Conservation (phyloP, 257 asterid species). For the Gentiana dahurica region DNA sequence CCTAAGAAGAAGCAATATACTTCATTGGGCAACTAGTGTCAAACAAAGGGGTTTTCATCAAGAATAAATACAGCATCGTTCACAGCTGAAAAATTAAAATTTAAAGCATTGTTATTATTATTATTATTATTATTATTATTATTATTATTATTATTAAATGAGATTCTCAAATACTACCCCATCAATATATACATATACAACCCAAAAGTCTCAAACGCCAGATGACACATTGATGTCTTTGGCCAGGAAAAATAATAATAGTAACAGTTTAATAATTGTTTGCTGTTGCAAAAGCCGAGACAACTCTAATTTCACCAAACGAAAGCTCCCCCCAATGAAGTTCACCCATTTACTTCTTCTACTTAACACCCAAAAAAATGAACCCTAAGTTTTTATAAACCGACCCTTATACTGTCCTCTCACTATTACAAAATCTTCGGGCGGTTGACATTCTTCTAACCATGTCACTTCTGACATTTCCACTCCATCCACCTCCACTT, state of each 20-base stretch:
- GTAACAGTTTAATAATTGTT: constrained; percentile 10
- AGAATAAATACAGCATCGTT: no score
- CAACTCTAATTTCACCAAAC: constrained; percentile 23
- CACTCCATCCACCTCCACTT: constrained; percentile 68
- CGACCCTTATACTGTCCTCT: constrained; percentile 96
- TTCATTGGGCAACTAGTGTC: no score
- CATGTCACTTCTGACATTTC: constrained; percentile 56
- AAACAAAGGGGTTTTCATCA: no score
- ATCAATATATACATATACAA: constrained; percentile 23
- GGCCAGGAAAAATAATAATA: constrained; percentile 11
- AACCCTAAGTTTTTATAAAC: constrained; percentile 41
- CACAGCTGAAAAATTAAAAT: no score
- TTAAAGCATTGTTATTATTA: no score
- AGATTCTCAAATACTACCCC: neutral
- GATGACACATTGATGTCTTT: constrained; percentile 1
- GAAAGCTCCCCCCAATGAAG: constrained; percentile 23
- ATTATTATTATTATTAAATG: no score
- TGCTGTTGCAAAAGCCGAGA: constrained; percentile 17
- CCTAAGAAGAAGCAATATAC: no score
- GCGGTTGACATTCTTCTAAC: constrained; percentile 89
- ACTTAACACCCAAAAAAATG: constrained; percentile 20
- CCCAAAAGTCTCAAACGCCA: constrained; percentile 32
- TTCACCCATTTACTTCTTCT: constrained; percentile 13
- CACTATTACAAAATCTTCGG: constrained; percentile 80
- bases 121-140: no score